These are phyloP conservation scores for Fusarium tjaetaba DNA, from an alignment of 2,329 filamentous ascomycete species.

Conservation along the genomic window DNA sequence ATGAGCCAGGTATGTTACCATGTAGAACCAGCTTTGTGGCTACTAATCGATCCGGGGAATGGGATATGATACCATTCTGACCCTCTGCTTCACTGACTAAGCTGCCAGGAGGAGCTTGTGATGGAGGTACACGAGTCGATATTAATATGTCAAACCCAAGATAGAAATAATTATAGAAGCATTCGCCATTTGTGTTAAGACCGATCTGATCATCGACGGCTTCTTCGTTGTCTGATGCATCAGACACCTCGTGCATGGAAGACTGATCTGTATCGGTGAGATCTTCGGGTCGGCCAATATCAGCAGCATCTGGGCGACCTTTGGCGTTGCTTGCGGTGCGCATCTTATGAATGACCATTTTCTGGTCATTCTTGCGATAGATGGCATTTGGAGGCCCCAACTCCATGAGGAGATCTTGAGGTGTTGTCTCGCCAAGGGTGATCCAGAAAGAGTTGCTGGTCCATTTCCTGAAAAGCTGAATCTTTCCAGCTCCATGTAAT, in stretches of 20 bases:
- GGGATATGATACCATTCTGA: conserved; percentile 51
- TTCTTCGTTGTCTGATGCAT: conserved; percentile 70
- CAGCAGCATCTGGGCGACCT: conserved; percentile 55
- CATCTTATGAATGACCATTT: conserved; percentile 84
- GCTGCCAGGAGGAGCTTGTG: conserved; percentile 64
- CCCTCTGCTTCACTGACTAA: conserved; percentile 34
- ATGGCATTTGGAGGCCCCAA: conserved; percentile 94
- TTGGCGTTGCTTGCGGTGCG: conserved; percentile 63
- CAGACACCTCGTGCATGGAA: conserved; percentile 75
- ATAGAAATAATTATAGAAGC: conserved; percentile 97
- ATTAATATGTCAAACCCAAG: conserved; percentile 93
- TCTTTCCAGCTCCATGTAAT: conserved; percentile 78
- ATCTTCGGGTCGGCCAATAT: conserved; percentile 63
- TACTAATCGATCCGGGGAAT: conserved; percentile 73
- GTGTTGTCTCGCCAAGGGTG: conserved; percentile 83
- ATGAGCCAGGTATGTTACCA: conserved; percentile 93
- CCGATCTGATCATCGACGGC: conserved; percentile 65
- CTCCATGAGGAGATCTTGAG: conserved; percentile 90
- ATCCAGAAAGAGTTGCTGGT: conserved; percentile 75
- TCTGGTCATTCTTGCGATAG: conserved; percentile 89
- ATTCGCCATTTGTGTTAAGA: conserved; percentile 72
- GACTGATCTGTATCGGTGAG: conserved; percentile 79
- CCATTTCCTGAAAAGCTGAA: conserved; percentile 81
- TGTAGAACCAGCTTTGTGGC: conserved; percentile 94
- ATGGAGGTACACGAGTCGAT: conserved; percentile 76